These are phyloP conservation scores for Phyllostachys edulis DNA, from an alignment of 176 grass and related monocot species.

Conservation along the genomic window DNA sequence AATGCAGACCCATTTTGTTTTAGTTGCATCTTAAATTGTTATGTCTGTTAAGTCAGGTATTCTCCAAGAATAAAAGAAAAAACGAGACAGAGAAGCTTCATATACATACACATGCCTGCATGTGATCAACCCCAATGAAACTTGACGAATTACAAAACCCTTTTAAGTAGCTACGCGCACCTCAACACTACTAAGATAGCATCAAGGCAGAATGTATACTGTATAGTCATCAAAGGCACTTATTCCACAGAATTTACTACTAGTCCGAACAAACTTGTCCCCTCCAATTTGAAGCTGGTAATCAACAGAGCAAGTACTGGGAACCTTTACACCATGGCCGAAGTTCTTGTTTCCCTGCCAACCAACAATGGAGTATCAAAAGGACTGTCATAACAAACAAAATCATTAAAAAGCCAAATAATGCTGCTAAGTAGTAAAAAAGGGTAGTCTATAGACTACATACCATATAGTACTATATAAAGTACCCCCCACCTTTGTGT, in stretches of 20 bases:
- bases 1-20: not conserved
- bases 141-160: constrained; percentile 25
- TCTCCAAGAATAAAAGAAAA: not conserved
- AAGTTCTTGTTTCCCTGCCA: constrained; percentile 4
- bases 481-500: not conserved
- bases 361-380: constrained; percentile 27
- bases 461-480: not conserved
- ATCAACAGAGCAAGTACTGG: constrained; percentile 10
- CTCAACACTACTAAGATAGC: constrained; percentile 20
- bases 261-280: constrained; percentile 6
- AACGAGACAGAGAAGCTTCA: constrained; percentile 1
- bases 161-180: constrained; percentile 30
- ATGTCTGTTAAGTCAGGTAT: constrained; percentile 18
- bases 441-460: not conserved
- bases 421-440: not conserved
- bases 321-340: constrained; percentile 21
- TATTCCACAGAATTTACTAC: constrained; percentile 51
- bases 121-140: constrained; percentile 32
- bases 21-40: not conserved
- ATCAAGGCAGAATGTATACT: not conserved
- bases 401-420: not conserved
- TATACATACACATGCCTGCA: constrained; percentile 47
- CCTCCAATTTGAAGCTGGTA: constrained; percentile 19
- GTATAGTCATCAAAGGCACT: constrained; percentile 41
- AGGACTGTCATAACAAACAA: constrained; percentile 4